These are phyloP conservation scores for Rhazya stricta DNA, from an alignment of 257 asterid genomes.

Conservation along the genomic window DNA sequence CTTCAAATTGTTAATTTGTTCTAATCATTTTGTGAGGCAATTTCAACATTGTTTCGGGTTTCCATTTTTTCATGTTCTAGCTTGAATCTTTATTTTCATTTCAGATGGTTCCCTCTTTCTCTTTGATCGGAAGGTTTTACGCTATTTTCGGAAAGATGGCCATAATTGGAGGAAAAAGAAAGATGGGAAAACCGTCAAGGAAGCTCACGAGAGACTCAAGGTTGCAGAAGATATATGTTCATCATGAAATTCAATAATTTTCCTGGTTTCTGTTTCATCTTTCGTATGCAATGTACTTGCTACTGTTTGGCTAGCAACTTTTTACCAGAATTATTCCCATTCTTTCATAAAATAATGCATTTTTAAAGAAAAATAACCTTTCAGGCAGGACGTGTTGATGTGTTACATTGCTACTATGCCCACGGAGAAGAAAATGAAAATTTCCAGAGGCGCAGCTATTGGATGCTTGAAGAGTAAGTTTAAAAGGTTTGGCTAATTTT, in stretches of 20 bases:
- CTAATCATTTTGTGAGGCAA: not conserved
- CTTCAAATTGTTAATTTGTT: not conserved
- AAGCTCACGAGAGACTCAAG: conserved; percentile 97
- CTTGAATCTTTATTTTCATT: conserved; percentile 18
- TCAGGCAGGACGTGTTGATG: conserved; percentile 89
- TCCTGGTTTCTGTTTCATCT: not conserved
- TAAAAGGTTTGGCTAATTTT: not conserved
- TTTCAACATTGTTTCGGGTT: conserved; percentile 9
- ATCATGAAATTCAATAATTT: not conserved
- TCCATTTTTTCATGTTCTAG: conserved; percentile 2
- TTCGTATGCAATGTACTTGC: not conserved
- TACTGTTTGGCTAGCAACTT: conserved; percentile 1
- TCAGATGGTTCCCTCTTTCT: conserved; percentile 92
- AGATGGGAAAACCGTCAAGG: conserved; percentile 93
- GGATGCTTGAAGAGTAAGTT: conserved; percentile 98
- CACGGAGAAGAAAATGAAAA: conserved; percentile 84
- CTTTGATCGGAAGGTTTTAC: conserved; percentile 83
- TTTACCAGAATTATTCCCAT: conserved; percentile 6
- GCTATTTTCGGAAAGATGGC: conserved; percentile 90
- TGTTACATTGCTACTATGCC: conserved; percentile 92
- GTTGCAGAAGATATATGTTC: conserved; percentile 24
- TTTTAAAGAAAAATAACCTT: conserved; percentile 19
- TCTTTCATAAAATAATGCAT: conserved; percentile 19
- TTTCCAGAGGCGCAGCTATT: conserved; percentile 93
- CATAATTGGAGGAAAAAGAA: conserved; percentile 94